These are phyloP conservation scores for Phytophthora brassicae DNA, from an alignment of 352 stramenopile genomes.

Conservation along the genomic window DNA sequence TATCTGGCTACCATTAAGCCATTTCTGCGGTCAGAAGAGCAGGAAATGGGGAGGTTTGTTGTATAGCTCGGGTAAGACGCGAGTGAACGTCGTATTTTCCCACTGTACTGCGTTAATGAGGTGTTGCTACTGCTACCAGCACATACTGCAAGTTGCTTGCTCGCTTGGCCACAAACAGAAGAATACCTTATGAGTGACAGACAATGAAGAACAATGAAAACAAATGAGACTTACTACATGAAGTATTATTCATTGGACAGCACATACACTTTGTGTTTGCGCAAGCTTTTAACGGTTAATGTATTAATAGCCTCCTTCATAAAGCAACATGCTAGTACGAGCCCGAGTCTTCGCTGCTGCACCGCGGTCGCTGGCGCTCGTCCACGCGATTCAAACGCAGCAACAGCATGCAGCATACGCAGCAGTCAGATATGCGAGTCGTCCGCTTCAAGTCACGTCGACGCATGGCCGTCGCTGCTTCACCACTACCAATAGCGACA, in stretches of 20 bases:
- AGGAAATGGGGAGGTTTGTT: background rate
- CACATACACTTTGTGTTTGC: constrained; percentile 24
- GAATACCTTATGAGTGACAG: constrained; percentile 41
- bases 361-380: constrained; percentile 9
- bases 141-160: background rate
- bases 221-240: no score
- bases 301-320: background rate
- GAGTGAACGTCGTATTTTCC: constrained; percentile 15
- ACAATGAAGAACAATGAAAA: constrained; percentile 30
- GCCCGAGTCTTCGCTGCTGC: background rate
- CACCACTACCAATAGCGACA: constrained; percentile 17
- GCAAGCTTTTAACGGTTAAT: constrained; percentile 9
- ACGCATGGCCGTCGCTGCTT: constrained; percentile 22
- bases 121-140: constrained; percentile 13
- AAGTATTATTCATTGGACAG: no score
- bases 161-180: constrained; percentile 18
- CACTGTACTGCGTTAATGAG: constrained; percentile 7
- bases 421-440: background rate
- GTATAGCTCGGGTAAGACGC: constrained; percentile 15
- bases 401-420: background rate
- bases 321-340: constrained; percentile 25
- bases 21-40: constrained; percentile 4
- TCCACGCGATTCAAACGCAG: constrained; percentile 3
- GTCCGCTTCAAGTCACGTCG: constrained; percentile 13
- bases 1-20: constrained; percentile 84